phyloP scores from a whole-genome alignment of 768 basidiomycete species.

The Trametes punicea region DNA sequence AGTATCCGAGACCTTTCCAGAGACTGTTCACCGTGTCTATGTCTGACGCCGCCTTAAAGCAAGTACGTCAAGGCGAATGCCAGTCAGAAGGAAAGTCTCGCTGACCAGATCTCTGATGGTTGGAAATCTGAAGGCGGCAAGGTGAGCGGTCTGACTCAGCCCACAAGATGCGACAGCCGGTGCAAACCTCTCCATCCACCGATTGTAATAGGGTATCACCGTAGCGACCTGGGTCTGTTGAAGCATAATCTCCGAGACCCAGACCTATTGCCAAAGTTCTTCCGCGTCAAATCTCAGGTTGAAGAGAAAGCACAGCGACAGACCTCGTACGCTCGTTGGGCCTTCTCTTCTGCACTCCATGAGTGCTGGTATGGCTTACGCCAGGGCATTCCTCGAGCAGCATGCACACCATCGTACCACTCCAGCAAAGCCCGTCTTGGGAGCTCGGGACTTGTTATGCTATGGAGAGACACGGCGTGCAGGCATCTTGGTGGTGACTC shows the following conservation, averaged over 20 bases:
- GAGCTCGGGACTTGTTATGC: conserved; percentile 37
- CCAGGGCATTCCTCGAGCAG: conserved; percentile 87
- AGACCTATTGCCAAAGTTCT: conserved; percentile 49
- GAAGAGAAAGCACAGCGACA: conserved; percentile 13
- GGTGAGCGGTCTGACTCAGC: neutral
- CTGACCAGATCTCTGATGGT: conserved; percentile 72
- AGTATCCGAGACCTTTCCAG: conserved; percentile 94
- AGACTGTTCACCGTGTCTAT: conserved; percentile 83
- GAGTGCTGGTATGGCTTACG: conserved; percentile 64
- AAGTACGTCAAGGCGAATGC: conserved; percentile 11
- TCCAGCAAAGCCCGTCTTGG: conserved; percentile 48
- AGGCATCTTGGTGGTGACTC: neutral
- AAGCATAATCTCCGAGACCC: conserved; percentile 93
- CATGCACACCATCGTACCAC: conserved; percentile 74
- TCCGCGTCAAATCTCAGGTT: neutral
- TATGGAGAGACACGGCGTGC: conserved; percentile 50
- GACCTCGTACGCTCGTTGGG: conserved; percentile 92
- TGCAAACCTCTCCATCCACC: conserved; percentile 78
- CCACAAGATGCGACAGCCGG: neutral
- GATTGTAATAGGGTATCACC: conserved; percentile 90
- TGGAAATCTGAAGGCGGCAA: conserved; percentile 62
- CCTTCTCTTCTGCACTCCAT: conserved; percentile 53
- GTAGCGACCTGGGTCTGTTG: conserved; percentile 94
- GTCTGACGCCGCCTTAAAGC: conserved; percentile 54
- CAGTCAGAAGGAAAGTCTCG: conserved; percentile 16